Base-by-base conservation (phyloP, 2,329 filamentous ascomycete species). In the Fusarium decemcellulare region DNA sequence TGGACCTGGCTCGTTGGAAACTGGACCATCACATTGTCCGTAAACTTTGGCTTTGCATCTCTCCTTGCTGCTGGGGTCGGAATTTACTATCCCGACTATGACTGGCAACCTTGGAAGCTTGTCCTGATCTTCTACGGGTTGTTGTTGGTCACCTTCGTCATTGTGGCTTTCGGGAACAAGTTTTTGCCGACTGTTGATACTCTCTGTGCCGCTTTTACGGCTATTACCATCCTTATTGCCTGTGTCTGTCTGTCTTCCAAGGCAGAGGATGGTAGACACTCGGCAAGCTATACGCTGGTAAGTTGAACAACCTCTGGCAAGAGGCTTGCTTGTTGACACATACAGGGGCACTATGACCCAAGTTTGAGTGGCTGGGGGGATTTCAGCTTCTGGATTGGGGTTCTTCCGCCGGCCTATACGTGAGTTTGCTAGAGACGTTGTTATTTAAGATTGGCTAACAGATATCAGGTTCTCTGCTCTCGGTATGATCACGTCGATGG, bases 1-100 rank as follows among this genome's bases (percentile, higher is more conserved):
- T 94, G 91, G 91, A 91, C 91, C 68, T 91, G 90, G 73, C 88
- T 91, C 55, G 90, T 90, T 27, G 91, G 91, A 27, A 93, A 92
- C 87, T 90, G 92, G 73, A 88, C 89, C 16, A 81, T 93, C 51
- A 90, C 89, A 0, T 87, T 92, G 29, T 92, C 90, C 1, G 92
- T 90, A 64, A 91, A 91, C 18, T 86, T 93, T 39, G 84, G 93
- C 3, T 91, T 90, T 29, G 91, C 89, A 54, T 87, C 91, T 72
- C 84, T 93, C 52, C 87, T 94, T 46, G 78, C 92, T 8, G 89
- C 89, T 43, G 85, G 91, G 43, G 90, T 93, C 55, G 84, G 87
- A 9, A 80, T 93, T 50, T 87, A 90, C 78, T 80, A 91, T 69
- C 83, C 88, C 2, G 82, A 80, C 55, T 93, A 90, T 71, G 82